phyloP scores from a whole-genome alignment of 2,329 filamentous ascomycete species.

The Ophiostoma pallidulum region DNA sequence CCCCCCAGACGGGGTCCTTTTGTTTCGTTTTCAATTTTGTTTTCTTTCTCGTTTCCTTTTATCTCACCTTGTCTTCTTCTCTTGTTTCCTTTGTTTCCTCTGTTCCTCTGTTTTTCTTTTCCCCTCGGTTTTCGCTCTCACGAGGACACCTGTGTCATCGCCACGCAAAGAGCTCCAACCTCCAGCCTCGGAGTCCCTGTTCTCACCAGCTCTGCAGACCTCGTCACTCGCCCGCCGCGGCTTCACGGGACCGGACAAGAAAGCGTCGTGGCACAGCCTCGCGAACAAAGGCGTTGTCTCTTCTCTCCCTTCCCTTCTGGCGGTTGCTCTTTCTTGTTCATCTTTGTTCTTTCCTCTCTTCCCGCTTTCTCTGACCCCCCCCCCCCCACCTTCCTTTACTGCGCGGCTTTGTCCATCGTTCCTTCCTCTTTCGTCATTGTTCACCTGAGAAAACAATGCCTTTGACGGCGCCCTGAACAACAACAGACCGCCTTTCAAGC shows the following conservation, averaged over 20 bases:
- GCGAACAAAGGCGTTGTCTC: neutral
- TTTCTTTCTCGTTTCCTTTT: no score
- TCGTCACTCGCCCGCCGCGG: no score
- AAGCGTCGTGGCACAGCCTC: no score
- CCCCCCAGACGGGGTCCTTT: neutral
- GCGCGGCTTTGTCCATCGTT: slow-evolving; percentile 9
- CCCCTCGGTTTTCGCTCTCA: no score
- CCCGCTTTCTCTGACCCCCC: neutral
- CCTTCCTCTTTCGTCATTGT: slow-evolving; percentile 9
- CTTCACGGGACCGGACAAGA: no score
- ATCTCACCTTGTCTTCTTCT: no score
- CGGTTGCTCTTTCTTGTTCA: neutral
- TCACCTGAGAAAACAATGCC: slow-evolving; percentile 6
- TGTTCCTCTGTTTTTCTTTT: neutral
- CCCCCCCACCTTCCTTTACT: slow-evolving; percentile 1
- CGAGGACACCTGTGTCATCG: no score
- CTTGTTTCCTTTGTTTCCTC: neutral
- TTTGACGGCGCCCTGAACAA: slow-evolving; percentile 7
- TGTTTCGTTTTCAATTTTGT: neutral
- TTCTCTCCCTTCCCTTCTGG: neutral
- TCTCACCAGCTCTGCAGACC: no score
- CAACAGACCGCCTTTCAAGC: neutral
- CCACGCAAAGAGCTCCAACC: no score
- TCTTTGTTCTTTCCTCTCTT: neutral
- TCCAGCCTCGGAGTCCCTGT: no score